Conservation (phyloP, 176 grass and related monocot species). For the Hyparrhenia diplandra region DNA sequence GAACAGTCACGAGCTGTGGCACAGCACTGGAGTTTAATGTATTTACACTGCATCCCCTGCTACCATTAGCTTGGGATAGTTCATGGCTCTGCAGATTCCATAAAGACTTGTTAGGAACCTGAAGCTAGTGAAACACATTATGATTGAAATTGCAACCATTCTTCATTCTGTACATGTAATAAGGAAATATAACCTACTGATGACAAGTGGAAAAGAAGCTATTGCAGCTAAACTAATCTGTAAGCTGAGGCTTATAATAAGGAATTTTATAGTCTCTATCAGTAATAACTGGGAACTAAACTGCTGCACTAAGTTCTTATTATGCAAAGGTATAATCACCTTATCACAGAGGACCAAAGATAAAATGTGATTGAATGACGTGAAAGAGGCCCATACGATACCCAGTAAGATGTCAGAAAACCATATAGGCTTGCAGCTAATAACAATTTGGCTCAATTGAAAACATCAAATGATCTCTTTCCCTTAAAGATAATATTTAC, state of each 20-base stretch:
- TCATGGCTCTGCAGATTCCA: conserved; percentile 48
- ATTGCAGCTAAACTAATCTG: background rate
- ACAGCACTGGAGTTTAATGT: conserved; percentile 13
- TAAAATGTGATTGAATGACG: background rate
- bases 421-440: background rate
- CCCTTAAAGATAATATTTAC: background rate
- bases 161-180: conserved; percentile 1
- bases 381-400: conserved; percentile 1
- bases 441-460: background rate
- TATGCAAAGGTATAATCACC: background rate
- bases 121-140: conserved; percentile 4
- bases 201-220: background rate
- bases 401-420: conserved; percentile 16
- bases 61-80: conserved; percentile 42
- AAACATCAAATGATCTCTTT: background rate
- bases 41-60: conserved; percentile 18
- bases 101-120: conserved; percentile 19
- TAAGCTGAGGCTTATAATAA: background rate
- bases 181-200: conserved; percentile 9
- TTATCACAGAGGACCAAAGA: conserved; percentile 11
- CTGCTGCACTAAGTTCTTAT: background rate
- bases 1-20: conserved; percentile 49
- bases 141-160: conserved; percentile 20
- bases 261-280: background rate
- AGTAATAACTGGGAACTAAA: background rate